Base-by-base conservation (phyloP, 208 protist species). In the Phytomonas sp. region DNA sequence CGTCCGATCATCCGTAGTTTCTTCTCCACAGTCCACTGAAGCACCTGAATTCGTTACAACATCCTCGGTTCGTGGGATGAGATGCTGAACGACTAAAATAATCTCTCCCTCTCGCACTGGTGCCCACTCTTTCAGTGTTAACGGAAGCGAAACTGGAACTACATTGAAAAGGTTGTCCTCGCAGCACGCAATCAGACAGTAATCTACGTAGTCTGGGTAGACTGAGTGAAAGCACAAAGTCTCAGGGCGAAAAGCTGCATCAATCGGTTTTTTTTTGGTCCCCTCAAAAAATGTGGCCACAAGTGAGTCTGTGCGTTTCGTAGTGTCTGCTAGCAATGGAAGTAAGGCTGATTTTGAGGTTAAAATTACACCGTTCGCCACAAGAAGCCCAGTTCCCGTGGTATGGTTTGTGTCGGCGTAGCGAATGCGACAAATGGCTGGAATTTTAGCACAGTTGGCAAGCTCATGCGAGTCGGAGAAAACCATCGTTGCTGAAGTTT, bases 171-270 rank as follows among this genome's bases (percentile, higher is more conserved):
- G 77, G 8, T 76, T 77, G 2, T 71, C 68, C 74, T 86, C 73
- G 30, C 96, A 89, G 71, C 88, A 92, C 4, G 81, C 82, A n/a
- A 97, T 79, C 62, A 97, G 66, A 73, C 87, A 95, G 84, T 97
- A 97, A 62, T 95, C 87, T 80, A 96, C 89, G 76, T 94, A 83
- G 11, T 88, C 85, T 15, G 93, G 93, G 72, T 90, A 94, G 31
- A 75, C 70, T 0, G 88, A 82, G 20, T 81, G 66, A 65, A 97
- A 96, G 68, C 83, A 97, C 66, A 82, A 81, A 51, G 81, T 68
- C 43, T 88, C 63, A 4, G 93, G 93, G 61, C 87, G 76, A 23
- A 97, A 71, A 36, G 69, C 75, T 23, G 85, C 90, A 31, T 87
- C 77, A 0, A 96, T 73, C 0, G 82, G 56, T 11, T 59, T 77